Conservation (phyloP, 164 flowering plant species). For the Tetracentron sinense region DNA sequence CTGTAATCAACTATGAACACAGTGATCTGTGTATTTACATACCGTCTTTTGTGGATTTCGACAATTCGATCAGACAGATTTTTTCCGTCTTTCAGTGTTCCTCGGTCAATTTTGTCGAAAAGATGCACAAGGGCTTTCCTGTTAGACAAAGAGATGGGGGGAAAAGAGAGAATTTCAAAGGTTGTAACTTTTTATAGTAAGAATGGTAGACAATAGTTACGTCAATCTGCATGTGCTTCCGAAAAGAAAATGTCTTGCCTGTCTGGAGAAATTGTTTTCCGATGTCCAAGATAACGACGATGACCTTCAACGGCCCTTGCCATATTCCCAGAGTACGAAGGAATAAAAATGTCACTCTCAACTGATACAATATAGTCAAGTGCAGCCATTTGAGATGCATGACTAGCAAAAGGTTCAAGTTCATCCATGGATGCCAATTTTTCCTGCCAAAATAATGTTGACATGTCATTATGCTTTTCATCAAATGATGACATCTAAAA, state of each 20-base stretch:
- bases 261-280: slow-evolving; percentile 88
- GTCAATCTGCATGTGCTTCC: not conserved
- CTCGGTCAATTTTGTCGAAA: slow-evolving; percentile 72
- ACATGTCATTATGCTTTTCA: not conserved
- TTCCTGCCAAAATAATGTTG: slow-evolving; percentile 57
- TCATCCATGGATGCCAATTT: slow-evolving; percentile 72
- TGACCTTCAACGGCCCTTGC: slow-evolving; percentile 98
- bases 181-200: not conserved
- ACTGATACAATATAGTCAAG: slow-evolving; percentile 94
- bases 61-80: slow-evolving; percentile 46
- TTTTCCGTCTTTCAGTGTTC: slow-evolving; percentile 62
- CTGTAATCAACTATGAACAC: not conserved
- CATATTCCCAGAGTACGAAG: slow-evolving; percentile 98
- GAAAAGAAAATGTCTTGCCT: slow-evolving; percentile 37
- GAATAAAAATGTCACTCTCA: slow-evolving; percentile 92
- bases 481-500: too few species aligned
- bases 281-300: slow-evolving; percentile 89
- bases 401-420: slow-evolving; percentile 66
- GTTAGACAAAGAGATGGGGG: slow-evolving; percentile 18
- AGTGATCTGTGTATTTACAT: slow-evolving; percentile 8
- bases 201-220: not conserved
- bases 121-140: slow-evolving; percentile 78
- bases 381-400: slow-evolving; percentile 97
- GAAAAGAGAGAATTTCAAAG: not conserved
- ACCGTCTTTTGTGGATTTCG: slow-evolving; percentile 77